These are phyloP conservation scores for Takashimella koratensis DNA, from an alignment of 1,284 basidiomycete species.

Conservation along the genomic window DNA sequence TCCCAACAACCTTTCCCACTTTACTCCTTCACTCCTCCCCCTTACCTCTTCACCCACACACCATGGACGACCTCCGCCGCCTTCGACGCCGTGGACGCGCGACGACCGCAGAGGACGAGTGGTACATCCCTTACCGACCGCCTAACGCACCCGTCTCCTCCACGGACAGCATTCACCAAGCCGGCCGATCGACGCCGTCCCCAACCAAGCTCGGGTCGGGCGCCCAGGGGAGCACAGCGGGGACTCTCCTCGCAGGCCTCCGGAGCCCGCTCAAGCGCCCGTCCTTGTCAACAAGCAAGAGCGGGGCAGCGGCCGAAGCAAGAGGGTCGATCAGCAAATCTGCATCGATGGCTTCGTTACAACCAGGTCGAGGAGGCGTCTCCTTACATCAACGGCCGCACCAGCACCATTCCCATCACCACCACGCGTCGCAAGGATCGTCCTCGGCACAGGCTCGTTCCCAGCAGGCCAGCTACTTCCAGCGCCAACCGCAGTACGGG, in stretches of 20 bases:
- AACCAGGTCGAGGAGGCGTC: neutral
- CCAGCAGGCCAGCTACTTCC: neutral
- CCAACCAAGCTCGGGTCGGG: neutral
- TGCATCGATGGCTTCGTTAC: neutral
- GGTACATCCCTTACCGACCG: conserved; percentile 26
- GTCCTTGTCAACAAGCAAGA: neutral
- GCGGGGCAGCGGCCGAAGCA: neutral
- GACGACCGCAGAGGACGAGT: conserved; percentile 19
- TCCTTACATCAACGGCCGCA: conserved; percentile 8
- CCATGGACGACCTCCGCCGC: neutral
- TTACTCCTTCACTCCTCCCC: neutral
- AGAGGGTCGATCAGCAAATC: neutral
- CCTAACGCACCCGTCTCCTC: neutral
- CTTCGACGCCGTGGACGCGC: neutral
- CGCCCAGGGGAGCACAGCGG: neutral
- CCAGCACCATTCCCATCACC: conserved; percentile 1
- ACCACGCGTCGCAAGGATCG: conserved; percentile 1
- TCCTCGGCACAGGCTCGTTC: conserved; percentile 3
- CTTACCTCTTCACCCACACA: neutral
- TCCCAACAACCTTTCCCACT: too few species aligned
- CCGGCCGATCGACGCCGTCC: neutral
- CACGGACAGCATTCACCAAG: neutral
- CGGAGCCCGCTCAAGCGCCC: neutral
- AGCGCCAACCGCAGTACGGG: neutral
- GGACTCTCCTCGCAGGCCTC: neutral